Percentiles rank a stretch among this genome's conserved stretches.
phyloP scores from a whole-genome alignment of 495 filamentous ascomycete genomes.

The Aspergillus avenaceus region DNA sequence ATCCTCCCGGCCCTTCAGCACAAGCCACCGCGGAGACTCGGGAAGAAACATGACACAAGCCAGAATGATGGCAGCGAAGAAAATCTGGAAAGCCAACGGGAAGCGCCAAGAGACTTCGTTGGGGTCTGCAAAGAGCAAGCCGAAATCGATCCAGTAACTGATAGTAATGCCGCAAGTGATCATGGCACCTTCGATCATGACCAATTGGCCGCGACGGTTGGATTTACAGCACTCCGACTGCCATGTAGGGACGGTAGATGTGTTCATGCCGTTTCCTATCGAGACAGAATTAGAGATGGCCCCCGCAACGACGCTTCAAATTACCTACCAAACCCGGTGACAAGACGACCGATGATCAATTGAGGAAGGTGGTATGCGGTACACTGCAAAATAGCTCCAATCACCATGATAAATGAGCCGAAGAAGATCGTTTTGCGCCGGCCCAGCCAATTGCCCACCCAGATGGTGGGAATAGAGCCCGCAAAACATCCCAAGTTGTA shows the following conservation, averaged over 20 bases:
- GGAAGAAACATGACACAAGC: constrained; percentile 60
- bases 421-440: constrained; percentile 66
- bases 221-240: constrained; percentile 75
- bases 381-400: constrained; percentile 62
- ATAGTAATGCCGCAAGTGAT: constrained; percentile 70
- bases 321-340: constrained; percentile 52
- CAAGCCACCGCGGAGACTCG: constrained; percentile 72
- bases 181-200: constrained; percentile 74
- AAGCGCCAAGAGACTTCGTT: constrained; percentile 68
- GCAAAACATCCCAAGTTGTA: constrained; percentile 65
- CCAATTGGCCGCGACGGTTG: constrained; percentile 68
- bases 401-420: constrained; percentile 64
- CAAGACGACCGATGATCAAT: constrained; percentile 60
- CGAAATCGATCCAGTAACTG: constrained; percentile 75
- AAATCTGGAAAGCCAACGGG: constrained; percentile 68
- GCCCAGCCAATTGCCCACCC: constrained; percentile 63
- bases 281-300: constrained; percentile 2
- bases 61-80: constrained; percentile 61
- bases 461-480: constrained; percentile 56
- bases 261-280: constrained; percentile 55
- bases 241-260: constrained; percentile 70
- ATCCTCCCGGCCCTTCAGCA: constrained; percentile 62
- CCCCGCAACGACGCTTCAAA: not conserved
- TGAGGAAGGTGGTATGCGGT: constrained; percentile 58
- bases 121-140: constrained; percentile 60